Conservation (phyloP, 1,284 basidiomycete species). For the Tilletia indica region DNA sequence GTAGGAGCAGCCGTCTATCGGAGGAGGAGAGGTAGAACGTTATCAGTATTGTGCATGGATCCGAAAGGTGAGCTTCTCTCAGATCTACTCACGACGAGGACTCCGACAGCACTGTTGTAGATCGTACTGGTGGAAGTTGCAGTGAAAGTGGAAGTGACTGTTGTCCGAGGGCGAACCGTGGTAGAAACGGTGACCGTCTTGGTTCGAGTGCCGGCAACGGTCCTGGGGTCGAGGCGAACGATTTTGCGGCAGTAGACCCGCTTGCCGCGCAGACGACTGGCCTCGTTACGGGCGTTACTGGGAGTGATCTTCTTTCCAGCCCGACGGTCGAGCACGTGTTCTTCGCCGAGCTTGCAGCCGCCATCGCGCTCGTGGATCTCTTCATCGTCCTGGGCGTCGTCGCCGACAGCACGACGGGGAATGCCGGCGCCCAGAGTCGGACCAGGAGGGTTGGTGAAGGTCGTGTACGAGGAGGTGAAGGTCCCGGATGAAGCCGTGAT, state of each 20-base stretch:
- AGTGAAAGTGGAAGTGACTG: neutral
- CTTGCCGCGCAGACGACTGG: neutral
- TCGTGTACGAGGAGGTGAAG: neutral
- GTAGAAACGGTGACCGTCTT: neutral
- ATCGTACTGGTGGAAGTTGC: neutral
- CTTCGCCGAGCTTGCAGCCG: neutral
- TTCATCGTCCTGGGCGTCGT: no score
- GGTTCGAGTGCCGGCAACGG: neutral
- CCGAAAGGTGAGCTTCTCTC: neutral
- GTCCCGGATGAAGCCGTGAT: neutral
- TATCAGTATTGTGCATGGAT: neutral
- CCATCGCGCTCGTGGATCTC: no score
- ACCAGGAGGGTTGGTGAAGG: neutral
- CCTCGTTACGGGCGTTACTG: neutral
- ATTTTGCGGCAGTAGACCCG: neutral
- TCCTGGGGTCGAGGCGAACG: neutral
- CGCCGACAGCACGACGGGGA: no score
- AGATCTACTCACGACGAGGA: neutral
- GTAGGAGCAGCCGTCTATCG: neutral
- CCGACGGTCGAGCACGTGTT: constrained; percentile 2
- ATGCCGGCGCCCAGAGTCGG: neutral
- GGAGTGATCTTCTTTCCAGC: neutral
- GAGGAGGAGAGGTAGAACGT: neutral
- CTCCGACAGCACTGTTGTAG: neutral
- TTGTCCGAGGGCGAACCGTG: neutral